A percentile compares a stretch with the other conserved stretches of the same genome.
phyloP scores from a whole-genome alignment of 2,329 filamentous ascomycete species.

The Fusarium liriodendri region DNA sequence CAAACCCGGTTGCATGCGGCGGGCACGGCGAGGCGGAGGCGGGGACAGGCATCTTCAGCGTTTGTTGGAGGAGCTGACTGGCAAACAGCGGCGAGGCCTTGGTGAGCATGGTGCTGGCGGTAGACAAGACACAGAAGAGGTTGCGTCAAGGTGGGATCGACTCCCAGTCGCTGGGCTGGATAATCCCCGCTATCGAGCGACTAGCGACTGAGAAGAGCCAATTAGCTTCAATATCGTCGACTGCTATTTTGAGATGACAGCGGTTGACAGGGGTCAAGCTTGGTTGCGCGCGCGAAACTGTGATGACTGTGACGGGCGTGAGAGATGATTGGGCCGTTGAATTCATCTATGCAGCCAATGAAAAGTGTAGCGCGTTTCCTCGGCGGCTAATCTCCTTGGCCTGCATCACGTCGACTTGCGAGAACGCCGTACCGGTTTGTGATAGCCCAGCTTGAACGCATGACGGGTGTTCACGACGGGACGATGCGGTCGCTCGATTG shows the following conservation, averaged over 20 bases:
- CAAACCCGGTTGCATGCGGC: slow-evolving; percentile 28
- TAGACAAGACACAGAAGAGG: slow-evolving; percentile 32
- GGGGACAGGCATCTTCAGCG: slow-evolving; percentile 31
- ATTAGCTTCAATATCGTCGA: slow-evolving; percentile 42
- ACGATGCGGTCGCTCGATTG: slow-evolving; percentile 36
- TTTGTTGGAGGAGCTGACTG: slow-evolving; percentile 38
- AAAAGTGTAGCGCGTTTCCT: slow-evolving; percentile 22
- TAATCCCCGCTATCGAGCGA: slow-evolving; percentile 37
- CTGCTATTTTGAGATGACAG: slow-evolving; percentile 53
- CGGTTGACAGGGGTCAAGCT: slow-evolving; percentile 34
- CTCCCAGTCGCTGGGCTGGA: slow-evolving; percentile 34
- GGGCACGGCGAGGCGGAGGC: slow-evolving; percentile 23
- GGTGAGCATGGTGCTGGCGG: slow-evolving; percentile 35
- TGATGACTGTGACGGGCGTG: slow-evolving; percentile 29
- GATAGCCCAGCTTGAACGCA: slow-evolving; percentile 38
- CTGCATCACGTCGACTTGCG: slow-evolving; percentile 21
- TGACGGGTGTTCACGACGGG: slow-evolving; percentile 30
- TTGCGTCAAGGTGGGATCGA: slow-evolving; percentile 38
- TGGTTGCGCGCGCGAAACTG: slow-evolving; percentile 54
- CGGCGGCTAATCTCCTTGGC: slow-evolving; percentile 43
- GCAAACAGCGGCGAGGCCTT: slow-evolving; percentile 32
- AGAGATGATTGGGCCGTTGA: slow-evolving; percentile 42
- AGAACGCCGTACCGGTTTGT: slow-evolving; percentile 31
- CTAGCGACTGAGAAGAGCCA: slow-evolving; percentile 42
- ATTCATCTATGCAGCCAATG: slow-evolving; percentile 34